Base-by-base conservation (phyloP, 1,284 basidiomycete species). In the Coniferiporia sulphurascens region DNA sequence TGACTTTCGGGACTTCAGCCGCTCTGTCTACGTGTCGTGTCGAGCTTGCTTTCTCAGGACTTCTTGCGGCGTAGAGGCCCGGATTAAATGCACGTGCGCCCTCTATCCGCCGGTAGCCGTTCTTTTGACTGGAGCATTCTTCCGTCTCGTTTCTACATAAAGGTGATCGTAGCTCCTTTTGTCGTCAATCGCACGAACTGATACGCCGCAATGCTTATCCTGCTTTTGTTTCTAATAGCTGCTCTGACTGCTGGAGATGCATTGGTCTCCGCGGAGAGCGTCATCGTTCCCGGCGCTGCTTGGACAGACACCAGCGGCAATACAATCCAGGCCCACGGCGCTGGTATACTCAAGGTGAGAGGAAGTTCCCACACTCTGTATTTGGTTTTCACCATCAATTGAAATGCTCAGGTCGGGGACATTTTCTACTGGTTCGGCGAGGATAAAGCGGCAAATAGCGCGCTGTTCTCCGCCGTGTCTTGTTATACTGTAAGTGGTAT, bases 341-440 rank as follows among this genome's bases (percentile, higher is more conserved):
- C 76, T 7, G 83, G 83, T 1, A 74, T 86, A 52, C 61, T 86
- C 27, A 83, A 83, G 71, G 83, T 82, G 61, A 7, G 36, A 7
- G 36, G n/a, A n/a, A n/a, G n/a, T n/a, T 32, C 22, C 3, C 35
- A 58, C 62, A 57, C 48, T 50, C 34, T 38, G 52, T 22, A 22
- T 32, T 21, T 9, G 36, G 17, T n/a, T 46, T n/a, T 43, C 48
- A 34, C 17, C 32, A 36, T 17, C 2, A 45, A 34, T 48, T 12
- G 22, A 21, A 52, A 19, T 43, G 54, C 57, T 46, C n/a, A 82
- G 81, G 82, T 84, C 62, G 80, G 75, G 19, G 77, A 75, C 13
- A 83, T 79, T 0, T 84, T 74, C 68, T 85, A 85, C 67, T 85
- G 83, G 84, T 75, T 79, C 58, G 84, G 83, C n/a, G 83, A 85